Evolutionary conservation across 2,329 filamentous ascomycete species (phyloP).

Genomic region (Colletotrichum sp.): DNA sequence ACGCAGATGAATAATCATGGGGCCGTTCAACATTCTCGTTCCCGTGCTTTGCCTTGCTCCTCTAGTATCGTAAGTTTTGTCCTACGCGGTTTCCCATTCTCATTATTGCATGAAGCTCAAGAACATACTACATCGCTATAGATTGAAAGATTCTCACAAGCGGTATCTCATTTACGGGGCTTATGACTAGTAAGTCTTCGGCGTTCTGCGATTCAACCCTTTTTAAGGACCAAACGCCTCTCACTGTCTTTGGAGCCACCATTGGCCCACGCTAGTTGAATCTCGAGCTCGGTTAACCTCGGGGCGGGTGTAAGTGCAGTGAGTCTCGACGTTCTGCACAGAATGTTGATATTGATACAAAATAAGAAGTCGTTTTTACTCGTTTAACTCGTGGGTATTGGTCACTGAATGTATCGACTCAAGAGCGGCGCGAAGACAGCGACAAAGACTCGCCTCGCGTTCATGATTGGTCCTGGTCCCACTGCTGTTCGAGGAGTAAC

Average conservation of each 20-base stretch:
- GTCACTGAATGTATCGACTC: too few relatives aligned
- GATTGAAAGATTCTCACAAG: neutral
- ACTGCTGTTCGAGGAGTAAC: too few relatives aligned
- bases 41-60: neutral
- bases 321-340: too few relatives aligned
- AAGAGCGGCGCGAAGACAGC: too few relatives aligned
- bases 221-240: too few relatives aligned
- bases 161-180: rapidly evolving
- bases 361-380: too few relatives aligned
- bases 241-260: neutral
- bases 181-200: neutral
- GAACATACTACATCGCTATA: neutral
- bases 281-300: neutral
- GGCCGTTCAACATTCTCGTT: neutral
- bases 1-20: rapidly evolving
- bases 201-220: too few relatives aligned
- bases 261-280: neutral
- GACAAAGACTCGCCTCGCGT: too few relatives aligned
- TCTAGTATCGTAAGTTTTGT: neutral
- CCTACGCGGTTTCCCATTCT: neutral
- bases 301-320: too few relatives aligned
- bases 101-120: neutral
- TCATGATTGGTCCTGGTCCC: too few relatives aligned
- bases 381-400: too few relatives aligned
- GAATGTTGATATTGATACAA: rapidly evolving